These are phyloP conservation scores for Otatea glauca DNA, from an alignment of 176 grass and related monocot genomes.

Conservation along the genomic window DNA sequence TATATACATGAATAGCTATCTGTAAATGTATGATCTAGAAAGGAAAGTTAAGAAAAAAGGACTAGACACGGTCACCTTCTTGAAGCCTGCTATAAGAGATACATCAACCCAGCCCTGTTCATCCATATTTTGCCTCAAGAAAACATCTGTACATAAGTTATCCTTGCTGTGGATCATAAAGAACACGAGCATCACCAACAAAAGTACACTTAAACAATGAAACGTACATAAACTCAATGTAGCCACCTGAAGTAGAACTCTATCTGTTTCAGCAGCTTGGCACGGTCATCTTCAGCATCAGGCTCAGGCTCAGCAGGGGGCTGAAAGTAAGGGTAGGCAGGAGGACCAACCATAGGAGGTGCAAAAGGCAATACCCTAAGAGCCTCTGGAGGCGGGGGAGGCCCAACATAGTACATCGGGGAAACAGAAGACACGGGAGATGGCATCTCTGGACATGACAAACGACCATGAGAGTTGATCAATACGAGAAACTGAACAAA, in stretches of 20 bases:
- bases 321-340: slow-evolving; percentile 58
- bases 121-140: slow-evolving; percentile 79
- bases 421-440: slow-evolving; percentile 57
- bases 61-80: slow-evolving; percentile 61
- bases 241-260: slow-evolving; percentile 96
- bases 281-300: slow-evolving; percentile 37
- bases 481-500: neutral
- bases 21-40: neutral
- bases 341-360: slow-evolving; percentile 59
- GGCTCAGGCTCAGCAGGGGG: slow-evolving; percentile 12
- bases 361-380: slow-evolving; percentile 61
- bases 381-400: slow-evolving; percentile 64
- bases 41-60: neutral
- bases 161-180: slow-evolving; percentile 67
- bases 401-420: slow-evolving; percentile 75
- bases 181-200: slow-evolving; percentile 36
- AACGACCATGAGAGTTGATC: neutral
- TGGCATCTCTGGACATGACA: slow-evolving; percentile 56
- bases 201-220: neutral
- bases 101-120: slow-evolving; percentile 87
- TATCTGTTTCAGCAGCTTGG: slow-evolving; percentile 76
- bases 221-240: neutral
- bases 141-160: slow-evolving; percentile 89
- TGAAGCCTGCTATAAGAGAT: slow-evolving; percentile 83
- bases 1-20: neutral